Evolutionary conservation across 2,329 filamentous ascomycete genomes (phyloP), one percentile per base, ranked within the genome.

Genomic region (Microthyrium microscopicum): DNA sequence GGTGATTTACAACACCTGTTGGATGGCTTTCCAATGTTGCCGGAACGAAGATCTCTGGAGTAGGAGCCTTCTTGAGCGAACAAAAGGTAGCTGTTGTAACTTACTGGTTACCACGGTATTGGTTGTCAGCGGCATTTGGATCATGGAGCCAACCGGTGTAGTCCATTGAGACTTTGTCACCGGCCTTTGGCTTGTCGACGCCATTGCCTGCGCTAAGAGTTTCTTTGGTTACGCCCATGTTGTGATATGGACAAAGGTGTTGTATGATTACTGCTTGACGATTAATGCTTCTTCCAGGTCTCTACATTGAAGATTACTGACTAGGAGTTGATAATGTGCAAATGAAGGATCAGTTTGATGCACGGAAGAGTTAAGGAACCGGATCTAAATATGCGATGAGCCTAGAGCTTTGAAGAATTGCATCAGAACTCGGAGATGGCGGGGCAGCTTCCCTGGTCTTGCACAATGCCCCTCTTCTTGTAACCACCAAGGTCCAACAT

Each of bases 141-240:
- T 91, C 76, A 58, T 77, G 79, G 42, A 95, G 67, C 60, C 65
- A 93, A 47, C 89, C 89, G 26, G 78, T 89, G 68, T 95, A 95
- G 60, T 89, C 73, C 51, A 95, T 92, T 50, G 69, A 71, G 49
- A 95, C 81, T 18, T 60, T 70, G 54, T 94, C 73, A 43, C 81
- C 78, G 12, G 51, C 47, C 43, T 58, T 51, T 37, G 87, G 80
- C 42, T 57, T 62, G 47, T 72, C 53, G 37, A 66, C 64, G 37
- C 62, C 61, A 48, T 67, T 66, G 49, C 87, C 85, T 41, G 68
- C 56, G 22, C 58, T 50, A 46, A 75, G 54, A 41, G 69, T 56
- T 31, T 64, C 67, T 65, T 83, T 91, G 39, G 62, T 67, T 49
- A 93, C 80, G 55, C 56, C 57, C 62, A 66, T 65, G 15, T 26